These are phyloP conservation scores for Sclerotinia minor DNA, from an alignment of 2,329 filamentous ascomycete species.

Conservation along the genomic window DNA sequence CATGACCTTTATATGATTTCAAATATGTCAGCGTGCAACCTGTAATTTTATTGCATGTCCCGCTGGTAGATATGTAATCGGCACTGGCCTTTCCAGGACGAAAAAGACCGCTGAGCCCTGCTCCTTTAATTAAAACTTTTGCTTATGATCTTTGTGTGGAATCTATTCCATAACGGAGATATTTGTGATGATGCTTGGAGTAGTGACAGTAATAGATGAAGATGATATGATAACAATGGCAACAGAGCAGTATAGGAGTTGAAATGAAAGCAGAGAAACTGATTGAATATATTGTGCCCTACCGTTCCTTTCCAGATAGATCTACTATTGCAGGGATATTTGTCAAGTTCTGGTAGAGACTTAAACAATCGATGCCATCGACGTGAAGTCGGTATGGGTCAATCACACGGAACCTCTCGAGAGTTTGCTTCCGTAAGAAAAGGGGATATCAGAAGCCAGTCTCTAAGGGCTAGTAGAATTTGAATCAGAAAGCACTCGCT, in stretches of 20 bases:
- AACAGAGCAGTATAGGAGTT: not conserved
- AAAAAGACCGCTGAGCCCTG: slow-evolving; percentile 41
- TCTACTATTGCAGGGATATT: not conserved
- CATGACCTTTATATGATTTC: slow-evolving; percentile 37
- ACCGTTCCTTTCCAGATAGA: not conserved
- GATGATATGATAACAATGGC: not conserved
- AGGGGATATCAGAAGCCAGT: not conserved
- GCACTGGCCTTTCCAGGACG: slow-evolving; percentile 34
- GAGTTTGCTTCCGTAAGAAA: not conserved
- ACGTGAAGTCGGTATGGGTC: not conserved
- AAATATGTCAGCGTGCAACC: slow-evolving; percentile 44
- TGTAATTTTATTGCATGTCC: slow-evolving; percentile 46
- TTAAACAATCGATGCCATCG: not conserved
- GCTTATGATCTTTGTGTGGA: slow-evolving; percentile 2
- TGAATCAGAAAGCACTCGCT: not conserved
- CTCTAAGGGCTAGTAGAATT: not conserved
- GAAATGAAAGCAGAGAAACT: not conserved
- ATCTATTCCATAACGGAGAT: not conserved
- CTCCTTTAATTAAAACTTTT: slow-evolving; percentile 37
- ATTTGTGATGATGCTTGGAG: not conserved
- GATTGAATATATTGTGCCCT: not conserved
- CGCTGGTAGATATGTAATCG: slow-evolving; percentile 58
- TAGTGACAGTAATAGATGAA: not conserved
- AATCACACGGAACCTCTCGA: not conserved
- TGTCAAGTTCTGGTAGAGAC: not conserved